Base-by-base conservation (phyloP, 2,329 filamentous ascomycete genomes). In the Hymenoscyphus fraxineus region DNA sequence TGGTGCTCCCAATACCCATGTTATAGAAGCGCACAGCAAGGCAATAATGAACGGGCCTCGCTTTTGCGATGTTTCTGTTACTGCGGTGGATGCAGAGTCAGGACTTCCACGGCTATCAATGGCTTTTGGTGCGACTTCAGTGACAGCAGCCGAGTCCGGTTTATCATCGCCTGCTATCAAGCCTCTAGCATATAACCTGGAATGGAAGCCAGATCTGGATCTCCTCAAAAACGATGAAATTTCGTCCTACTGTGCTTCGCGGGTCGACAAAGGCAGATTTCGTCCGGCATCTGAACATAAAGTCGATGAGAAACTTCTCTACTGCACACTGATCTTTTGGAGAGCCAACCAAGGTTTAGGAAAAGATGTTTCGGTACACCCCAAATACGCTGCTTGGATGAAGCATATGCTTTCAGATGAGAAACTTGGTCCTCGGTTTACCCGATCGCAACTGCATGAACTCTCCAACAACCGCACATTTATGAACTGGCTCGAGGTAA, bases 131-230 rank as follows among this genome's bases (percentile, higher is more conserved):
- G 55, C 55, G 13, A 38, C 32, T 12, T 57, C 44, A 19, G 57
- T 31, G 22, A 13, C 54, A 15, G 54, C 47, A 3, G 22, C 47
- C 19, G 19, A 54, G n/a, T 54, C 47, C 22, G 47, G 9, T 22
- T 54, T 9, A 10, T 22, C 47, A 7, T 19, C 22, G 47, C 47
- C 13, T 27, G 47, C 47, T 22, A 54, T 54, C 47, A 54, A 54
- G 9, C 47, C 47, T 19, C 19, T 54, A 5, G 47, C 47, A 16
- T 64, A 61, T 40, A 57, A 61, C 13, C 40, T 64, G 12, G 35
- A 61, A n/a, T 64, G 63, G 63, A 64, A 64, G 27, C 63, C 63
- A 15, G 63, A 64, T 58, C 6, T 64, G 31, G 63, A 64, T 44
- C 54, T 64, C 19, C 22, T 64, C 4, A 22, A n/a, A 13, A 35